These are phyloP conservation scores for Hygrocybe punicea DNA, from an alignment of 768 basidiomycete species.

Conservation along the genomic window DNA sequence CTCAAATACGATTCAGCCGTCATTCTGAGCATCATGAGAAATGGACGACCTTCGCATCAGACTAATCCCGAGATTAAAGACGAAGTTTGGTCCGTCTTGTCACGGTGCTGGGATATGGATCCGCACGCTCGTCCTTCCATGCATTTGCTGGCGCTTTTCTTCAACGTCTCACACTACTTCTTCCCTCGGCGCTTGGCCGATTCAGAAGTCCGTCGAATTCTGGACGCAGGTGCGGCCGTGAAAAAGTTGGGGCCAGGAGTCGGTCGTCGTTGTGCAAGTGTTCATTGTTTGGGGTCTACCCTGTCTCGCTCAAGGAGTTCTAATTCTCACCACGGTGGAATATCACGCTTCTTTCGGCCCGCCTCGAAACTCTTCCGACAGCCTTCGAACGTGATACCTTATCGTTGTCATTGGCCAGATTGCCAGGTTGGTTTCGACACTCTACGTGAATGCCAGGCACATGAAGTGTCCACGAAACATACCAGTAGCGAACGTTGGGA, in stretches of 20 bases:
- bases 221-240: neutral
- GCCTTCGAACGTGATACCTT: neutral
- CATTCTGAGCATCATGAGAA: neutral
- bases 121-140: neutral
- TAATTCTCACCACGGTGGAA: too few species aligned
- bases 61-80: neutral
- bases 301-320: too few species aligned
- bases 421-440: neutral
- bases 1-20: neutral
- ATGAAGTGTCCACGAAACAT: neutral
- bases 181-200: constrained; percentile 9
- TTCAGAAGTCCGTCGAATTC: neutral
- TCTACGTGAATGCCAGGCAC: constrained; percentile 4
- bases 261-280: neutral
- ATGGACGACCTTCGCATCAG: neutral
- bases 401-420: constrained; percentile 5
- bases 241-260: neutral
- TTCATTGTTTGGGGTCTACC: neutral
- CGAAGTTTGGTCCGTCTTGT: neutral
- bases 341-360: too few species aligned
- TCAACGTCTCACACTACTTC: neutral
- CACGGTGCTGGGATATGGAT: neutral
- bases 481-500: neutral
- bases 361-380: neutral
- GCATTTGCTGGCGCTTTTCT: neutral